Evolutionary conservation across 116 monocot genomes (phyloP), one percentile per base, ranked within the genome.

Genomic region (Dioscorea cayenensis): DNA sequence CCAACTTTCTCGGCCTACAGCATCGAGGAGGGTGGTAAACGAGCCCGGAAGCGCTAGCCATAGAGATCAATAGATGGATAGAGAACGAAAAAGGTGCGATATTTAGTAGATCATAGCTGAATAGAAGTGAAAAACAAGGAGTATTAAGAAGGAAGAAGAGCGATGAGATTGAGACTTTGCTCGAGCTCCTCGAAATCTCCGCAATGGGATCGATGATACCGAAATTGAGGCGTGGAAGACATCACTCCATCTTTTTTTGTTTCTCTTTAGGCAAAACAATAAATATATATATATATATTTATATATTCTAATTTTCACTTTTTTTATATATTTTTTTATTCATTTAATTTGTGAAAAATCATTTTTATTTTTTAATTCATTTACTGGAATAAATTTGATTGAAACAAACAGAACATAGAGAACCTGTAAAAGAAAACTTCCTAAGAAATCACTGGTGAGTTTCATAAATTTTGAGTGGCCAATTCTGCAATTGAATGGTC

Each of bases 21-120:
- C 64, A 72, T 13, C 65, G 63, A 2, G 66, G 51, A 20, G 72
- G 43, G 29, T 80, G 79, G 21, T 74, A 73, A 7, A 78, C 61
- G 70, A 82, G 60, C 72, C 88, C 79, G 18, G 79, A 25, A 6
- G 84, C 69, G 60, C 74, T 66, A 23, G 84, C 82, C 82, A 82
- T 84, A 11, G 62, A 62, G 20, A 62, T 43, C 62, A 62, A 22
- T 20, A 5, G 23, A 5, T 7, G 62, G 25, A 62, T 20, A 23
- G 23, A 62, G 62, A 8, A 27, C 25, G 2, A 5, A 62, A 62
- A 62, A 62, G 62, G 7, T 11, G 25, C 7, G 62, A 62, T 23
- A 27, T 62, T 62, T 27, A 27, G 62, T 6, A 59, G 59, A 59
- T 17, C 59, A 59, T 17, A 16, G 59, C 8, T 43, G 6, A 43